Conservation (phyloP, 2,329 filamentous ascomycete genomes). For the Botrytis tulipae region DNA sequence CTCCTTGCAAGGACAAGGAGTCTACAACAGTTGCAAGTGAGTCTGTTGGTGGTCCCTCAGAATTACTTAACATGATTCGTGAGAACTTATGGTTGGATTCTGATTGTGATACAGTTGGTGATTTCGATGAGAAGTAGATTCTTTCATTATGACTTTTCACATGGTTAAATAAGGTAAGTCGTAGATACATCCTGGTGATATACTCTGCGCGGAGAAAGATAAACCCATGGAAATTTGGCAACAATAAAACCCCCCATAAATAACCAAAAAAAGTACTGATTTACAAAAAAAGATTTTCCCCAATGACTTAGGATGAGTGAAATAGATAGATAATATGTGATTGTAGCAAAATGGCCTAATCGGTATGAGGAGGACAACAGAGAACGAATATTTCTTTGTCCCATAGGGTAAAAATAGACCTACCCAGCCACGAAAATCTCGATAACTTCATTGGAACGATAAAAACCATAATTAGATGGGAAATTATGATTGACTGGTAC, state of each 20-base stretch:
- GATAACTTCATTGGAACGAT: neutral
- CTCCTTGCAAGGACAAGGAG: neutral
- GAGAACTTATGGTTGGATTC: neutral
- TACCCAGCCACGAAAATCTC: neutral
- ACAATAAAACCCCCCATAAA: neutral
- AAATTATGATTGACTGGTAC: neutral
- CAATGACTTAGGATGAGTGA: neutral
- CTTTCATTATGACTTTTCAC: neutral
- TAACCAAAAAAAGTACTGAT: neutral
- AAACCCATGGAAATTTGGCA: neutral
- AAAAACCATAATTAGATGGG: neutral
- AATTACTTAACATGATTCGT: neutral
- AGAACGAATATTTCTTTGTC: neutral
- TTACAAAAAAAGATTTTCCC: neutral
- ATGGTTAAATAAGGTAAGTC: conserved; percentile 1
- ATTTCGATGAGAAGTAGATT: neutral
- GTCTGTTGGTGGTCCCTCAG: neutral
- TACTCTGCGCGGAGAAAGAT: neutral
- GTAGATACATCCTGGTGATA: neutral
- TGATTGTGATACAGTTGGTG: neutral
- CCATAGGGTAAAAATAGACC: neutral
- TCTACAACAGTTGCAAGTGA: neutral
- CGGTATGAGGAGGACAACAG: neutral
- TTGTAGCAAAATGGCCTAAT: neutral
- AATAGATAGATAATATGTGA: neutral